Conservation (phyloP, 106 monocot genomes). For the Allium sativum region DNA sequence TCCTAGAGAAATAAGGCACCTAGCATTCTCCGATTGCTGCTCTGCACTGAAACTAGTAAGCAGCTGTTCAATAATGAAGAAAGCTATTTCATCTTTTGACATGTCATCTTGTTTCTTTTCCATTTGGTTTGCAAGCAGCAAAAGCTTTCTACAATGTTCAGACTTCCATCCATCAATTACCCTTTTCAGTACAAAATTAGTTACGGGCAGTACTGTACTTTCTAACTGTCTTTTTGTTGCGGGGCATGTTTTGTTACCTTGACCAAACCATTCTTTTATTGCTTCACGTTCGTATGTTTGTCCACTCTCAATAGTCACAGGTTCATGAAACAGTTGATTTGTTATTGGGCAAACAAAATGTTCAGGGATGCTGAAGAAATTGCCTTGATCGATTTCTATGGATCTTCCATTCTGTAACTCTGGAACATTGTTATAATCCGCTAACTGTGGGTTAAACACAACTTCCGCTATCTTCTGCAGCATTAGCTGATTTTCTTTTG, state of each 20-base stretch:
- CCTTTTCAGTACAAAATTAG: slow-evolving; percentile 18
- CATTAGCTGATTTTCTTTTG: slow-evolving; percentile 19
- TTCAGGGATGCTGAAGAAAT: slow-evolving; percentile 13
- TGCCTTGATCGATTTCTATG: slow-evolving; percentile 5
- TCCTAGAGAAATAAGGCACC: slow-evolving; percentile 35
- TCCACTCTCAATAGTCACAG: slow-evolving; percentile 27
- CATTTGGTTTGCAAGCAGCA: slow-evolving; percentile 8
- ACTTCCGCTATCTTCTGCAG: slow-evolving; percentile 21
- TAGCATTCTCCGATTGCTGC: slow-evolving; percentile 24
- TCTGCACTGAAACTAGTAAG: slow-evolving; percentile 12
- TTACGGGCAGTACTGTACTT: slow-evolving; percentile 10
- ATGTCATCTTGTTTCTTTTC: slow-evolving; percentile 9
- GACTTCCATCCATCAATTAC: slow-evolving; percentile 30
- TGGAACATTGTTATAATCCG: not conserved
- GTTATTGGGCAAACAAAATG: slow-evolving; percentile 29
- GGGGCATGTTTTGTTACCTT: slow-evolving; percentile 22
- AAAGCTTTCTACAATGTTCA: slow-evolving; percentile 14
- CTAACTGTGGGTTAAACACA: slow-evolving; percentile 10
- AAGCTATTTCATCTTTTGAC: slow-evolving; percentile 15
- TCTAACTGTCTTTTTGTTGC: slow-evolving; percentile 12
- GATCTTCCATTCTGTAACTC: slow-evolving; percentile 3
- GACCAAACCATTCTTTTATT: slow-evolving; percentile 20
- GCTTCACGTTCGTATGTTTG: slow-evolving; percentile 25
- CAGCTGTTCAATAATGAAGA: slow-evolving; percentile 21
- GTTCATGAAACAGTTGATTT: slow-evolving; percentile 17